Conservation (phyloP, 352 stramenopile genomes). For the Globisporangium abappressorium region DNA sequence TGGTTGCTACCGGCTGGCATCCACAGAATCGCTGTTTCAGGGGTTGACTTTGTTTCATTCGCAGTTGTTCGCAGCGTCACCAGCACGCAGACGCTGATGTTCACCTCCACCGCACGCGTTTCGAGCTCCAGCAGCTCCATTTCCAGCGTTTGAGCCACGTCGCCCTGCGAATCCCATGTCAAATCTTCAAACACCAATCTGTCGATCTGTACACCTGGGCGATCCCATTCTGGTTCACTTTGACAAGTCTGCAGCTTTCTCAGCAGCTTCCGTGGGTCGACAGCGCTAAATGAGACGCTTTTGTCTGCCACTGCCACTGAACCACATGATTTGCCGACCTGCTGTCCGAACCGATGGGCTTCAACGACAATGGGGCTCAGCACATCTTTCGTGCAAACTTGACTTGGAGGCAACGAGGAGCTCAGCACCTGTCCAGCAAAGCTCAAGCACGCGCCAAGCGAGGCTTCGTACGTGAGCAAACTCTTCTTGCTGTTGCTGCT, state of each 20-base stretch:
- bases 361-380: slow-evolving; percentile 54
- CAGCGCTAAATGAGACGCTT: background rate
- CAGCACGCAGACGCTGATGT: slow-evolving; percentile 35
- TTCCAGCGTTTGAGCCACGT: slow-evolving; percentile 41
- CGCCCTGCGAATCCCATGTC: slow-evolving; percentile 58
- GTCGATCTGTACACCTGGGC: slow-evolving; percentile 9
- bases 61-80: slow-evolving; percentile 17
- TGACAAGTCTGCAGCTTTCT: slow-evolving; percentile 6
- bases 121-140: slow-evolving; percentile 63
- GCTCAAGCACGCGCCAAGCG: slow-evolving; percentile 41
- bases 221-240: slow-evolving; percentile 11
- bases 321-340: slow-evolving; percentile 17
- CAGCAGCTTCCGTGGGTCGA: slow-evolving; percentile 30
- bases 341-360: slow-evolving; percentile 50
- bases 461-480: slow-evolving; percentile 22
- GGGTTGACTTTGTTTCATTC: background rate
- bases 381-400: slow-evolving; percentile 45
- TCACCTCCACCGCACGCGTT: slow-evolving; percentile 22
- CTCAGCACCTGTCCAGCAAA: slow-evolving; percentile 40
- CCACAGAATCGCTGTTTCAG: slow-evolving; percentile 46
- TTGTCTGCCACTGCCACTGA: background rate
- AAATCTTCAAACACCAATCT: slow-evolving; percentile 40
- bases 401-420: slow-evolving; percentile 14
- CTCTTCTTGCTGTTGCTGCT: slow-evolving; percentile 31
- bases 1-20: slow-evolving; percentile 20